These are phyloP conservation scores for Rubia balearica DNA, from an alignment of 305 asterid species.

Conservation along the genomic window DNA sequence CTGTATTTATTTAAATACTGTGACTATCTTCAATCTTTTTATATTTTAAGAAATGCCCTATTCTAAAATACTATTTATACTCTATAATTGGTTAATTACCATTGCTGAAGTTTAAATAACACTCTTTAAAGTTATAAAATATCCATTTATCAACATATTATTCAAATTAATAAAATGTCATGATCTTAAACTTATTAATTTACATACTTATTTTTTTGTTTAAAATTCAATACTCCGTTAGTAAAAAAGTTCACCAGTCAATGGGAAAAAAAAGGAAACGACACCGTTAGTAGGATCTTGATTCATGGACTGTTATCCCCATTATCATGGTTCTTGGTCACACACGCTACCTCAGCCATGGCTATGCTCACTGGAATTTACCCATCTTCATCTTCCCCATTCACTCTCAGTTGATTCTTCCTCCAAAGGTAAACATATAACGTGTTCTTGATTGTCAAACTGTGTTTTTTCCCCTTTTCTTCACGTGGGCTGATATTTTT, in stretches of 20 bases:
- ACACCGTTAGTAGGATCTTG: constrained; percentile 11
- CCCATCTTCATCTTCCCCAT: constrained; percentile 34
- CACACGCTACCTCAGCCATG: constrained; percentile 25
- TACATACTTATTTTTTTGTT: no score
- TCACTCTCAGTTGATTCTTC: constrained; percentile 44
- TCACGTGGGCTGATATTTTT: not conserved
- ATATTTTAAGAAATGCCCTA: no score
- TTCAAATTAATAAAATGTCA: no score
- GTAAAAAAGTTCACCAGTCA: not conserved
- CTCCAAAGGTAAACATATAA: constrained; percentile 27
- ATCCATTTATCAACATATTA: no score
- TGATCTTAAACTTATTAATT: no score
- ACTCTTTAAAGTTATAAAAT: no score
- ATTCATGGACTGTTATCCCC: constrained; percentile 11
- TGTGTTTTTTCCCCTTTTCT: not conserved
- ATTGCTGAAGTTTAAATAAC: no score
- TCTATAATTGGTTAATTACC: no score
- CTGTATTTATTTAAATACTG: no score
- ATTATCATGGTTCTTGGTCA: constrained; percentile 7
- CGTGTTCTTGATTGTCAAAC: not conserved
- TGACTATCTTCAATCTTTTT: no score
- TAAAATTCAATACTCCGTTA: no score
- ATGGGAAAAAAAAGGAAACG: constrained; percentile 5
- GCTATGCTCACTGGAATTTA: constrained; percentile 45
- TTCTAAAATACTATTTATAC: no score